Evolutionary conservation across 495 filamentous ascomycete genomes (phyloP), one percentile per base, ranked within the genome.

Genomic region (Penicillium canescens): DNA sequence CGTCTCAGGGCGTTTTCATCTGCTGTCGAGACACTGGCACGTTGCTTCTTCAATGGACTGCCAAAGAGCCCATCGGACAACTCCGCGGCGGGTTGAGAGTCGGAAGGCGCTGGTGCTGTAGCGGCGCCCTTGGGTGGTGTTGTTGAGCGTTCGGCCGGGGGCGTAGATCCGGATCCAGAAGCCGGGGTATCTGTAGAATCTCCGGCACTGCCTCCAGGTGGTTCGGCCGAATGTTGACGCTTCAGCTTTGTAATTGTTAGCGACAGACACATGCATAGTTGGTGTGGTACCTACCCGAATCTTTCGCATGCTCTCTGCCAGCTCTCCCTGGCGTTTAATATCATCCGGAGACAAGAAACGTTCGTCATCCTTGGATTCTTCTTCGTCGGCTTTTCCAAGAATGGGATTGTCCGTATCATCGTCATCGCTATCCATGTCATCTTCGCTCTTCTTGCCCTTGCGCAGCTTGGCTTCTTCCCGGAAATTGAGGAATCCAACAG

Each of bases 401-500:
- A 80, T 73, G 28, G 77, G 77, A 26, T 76, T 76, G 18, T 86
- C 81, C 24, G 47, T 58, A 12, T 88, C 84, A 9, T 86, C 82
- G n/a, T 80, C 78, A 37, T 85, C 83, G 50, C 88, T 89, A 42
- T 93, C 90, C 68, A 90, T 88, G 6, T 65, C 64, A 42, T 67
- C 61, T 6, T 51, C 55, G 24, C 42, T 55, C 39, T 79, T 72
- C 59, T 84, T 86, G 48, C 73, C 73, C 38, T 75, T 80, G 45
- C 72, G 70, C 24, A 68, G 59, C 13, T 72, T 69, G 42, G 76
- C 73, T n/a, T 82, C 75, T 36, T 98, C 94, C 39, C 94, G 83
- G 76, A 96, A 98, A 14, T 88, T 83, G 8, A 90, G 80, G 67
- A 96, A 98, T n/a, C 91, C 91, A 26, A 94, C 87, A 5, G 89